Evolutionary conservation across 2,329 filamentous ascomycete genomes (phyloP).

Genomic region (Aspergillus aculeatus): DNA sequence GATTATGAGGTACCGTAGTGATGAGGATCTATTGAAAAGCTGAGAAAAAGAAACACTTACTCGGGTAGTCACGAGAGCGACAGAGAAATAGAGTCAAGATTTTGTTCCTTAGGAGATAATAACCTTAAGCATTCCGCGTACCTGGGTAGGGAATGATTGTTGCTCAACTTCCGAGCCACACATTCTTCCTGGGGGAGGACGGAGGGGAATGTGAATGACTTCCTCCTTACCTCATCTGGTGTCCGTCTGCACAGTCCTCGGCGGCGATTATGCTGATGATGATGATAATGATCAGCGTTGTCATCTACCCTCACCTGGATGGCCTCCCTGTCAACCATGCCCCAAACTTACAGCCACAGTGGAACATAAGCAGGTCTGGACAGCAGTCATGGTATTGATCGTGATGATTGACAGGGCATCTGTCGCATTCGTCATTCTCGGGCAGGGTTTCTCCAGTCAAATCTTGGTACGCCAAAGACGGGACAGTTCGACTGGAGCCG

Average conservation of each 20-base stretch:
- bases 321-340: slow-evolving; percentile 14
- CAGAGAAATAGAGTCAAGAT: too few relatives aligned
- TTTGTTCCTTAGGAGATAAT: neutral
- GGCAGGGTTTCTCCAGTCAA: slow-evolving; percentile 18
- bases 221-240: neutral
- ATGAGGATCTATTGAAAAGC: neutral
- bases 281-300: slow-evolving; percentile 8
- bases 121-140: neutral
- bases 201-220: neutral
- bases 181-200: neutral
- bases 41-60: too few relatives aligned
- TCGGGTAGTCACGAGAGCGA: too few relatives aligned
- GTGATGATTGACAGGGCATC: slow-evolving; percentile 5
- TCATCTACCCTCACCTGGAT: slow-evolving; percentile 5
- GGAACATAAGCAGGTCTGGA: neutral
- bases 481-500: slow-evolving; percentile 15
- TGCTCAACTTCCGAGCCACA: too few relatives aligned
- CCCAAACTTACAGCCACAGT: neutral
- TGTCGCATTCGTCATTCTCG: slow-evolving; percentile 15
- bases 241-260: neutral
- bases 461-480: slow-evolving; percentile 25
- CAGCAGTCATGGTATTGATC: neutral
- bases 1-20: neutral
- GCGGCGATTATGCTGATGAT: neutral
- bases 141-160: too few relatives aligned